These are phyloP conservation scores for Chlamydomonas reinhardtii DNA, from an alignment of 163 green algal species.

Conservation along the genomic window DNA sequence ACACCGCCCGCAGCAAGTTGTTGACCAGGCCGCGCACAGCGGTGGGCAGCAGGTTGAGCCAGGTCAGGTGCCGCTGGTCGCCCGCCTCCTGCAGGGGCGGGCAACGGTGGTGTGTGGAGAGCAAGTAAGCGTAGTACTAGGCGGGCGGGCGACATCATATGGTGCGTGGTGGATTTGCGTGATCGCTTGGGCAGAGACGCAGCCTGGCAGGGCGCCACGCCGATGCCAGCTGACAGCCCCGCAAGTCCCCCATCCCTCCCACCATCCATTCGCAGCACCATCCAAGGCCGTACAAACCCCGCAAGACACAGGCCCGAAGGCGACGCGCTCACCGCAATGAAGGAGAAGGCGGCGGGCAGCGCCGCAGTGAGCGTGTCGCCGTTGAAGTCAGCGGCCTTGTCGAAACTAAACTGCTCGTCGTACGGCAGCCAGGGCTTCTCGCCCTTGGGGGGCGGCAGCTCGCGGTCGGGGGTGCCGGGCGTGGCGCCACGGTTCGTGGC, in stretches of 20 bases:
- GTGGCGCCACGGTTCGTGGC: slow-evolving; percentile 42
- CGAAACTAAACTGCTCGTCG: slow-evolving; percentile 53
- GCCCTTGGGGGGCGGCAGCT: neutral
- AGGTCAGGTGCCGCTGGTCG: neutral
- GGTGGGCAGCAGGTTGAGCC: slow-evolving; percentile 25
- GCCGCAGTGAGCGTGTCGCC: slow-evolving; percentile 24
- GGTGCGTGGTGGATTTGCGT: too few relatives aligned
- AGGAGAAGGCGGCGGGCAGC: slow-evolving; percentile 7
- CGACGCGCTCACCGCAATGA: slow-evolving; percentile 16
- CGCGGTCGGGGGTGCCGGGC: neutral
- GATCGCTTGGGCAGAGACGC: too few relatives aligned
- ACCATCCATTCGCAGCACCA: too few relatives aligned
- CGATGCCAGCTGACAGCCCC: too few relatives aligned
- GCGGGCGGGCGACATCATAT: too few relatives aligned
- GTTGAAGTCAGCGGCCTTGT: slow-evolving; percentile 49
- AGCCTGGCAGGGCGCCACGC: too few relatives aligned
- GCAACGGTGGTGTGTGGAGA: neutral
- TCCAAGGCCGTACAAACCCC: too few relatives aligned
- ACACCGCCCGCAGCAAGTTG: neutral
- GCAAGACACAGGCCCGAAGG: too few relatives aligned
- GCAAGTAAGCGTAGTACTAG: too few relatives aligned
- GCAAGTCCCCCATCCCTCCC: too few relatives aligned
- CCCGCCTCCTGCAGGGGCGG: neutral
- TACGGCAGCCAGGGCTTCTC: slow-evolving; percentile 39
- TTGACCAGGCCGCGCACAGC: neutral